Evolutionary conservation across 768 basidiomycete genomes (phyloP), one percentile per base, ranked within the genome.

Genomic region (Termitomyces sp.): DNA sequence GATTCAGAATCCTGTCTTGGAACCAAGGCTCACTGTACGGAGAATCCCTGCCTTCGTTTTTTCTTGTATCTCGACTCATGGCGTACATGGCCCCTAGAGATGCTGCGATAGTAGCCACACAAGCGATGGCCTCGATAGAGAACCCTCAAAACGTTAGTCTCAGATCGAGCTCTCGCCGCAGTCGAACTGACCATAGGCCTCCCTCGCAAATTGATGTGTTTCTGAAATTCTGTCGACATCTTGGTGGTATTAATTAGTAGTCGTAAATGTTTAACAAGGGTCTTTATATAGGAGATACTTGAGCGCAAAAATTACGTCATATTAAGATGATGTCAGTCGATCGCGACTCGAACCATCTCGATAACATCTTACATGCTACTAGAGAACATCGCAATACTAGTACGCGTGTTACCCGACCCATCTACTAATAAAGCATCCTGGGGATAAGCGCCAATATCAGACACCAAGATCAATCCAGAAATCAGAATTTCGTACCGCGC

Each of bases 361-460:
- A 50, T 16, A 16, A 39, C 9, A 28, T 28, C 39, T 63, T 68
- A 73, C 72, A 73, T 73, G 28, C 67, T 69, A 42, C 54, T 59
- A 16, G 73, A 68, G 62, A 76, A 76, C 72, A 76, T 75, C 8
- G 59, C 62, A 28, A 76, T 75, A 56, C 74, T 74, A 37, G 59
- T 63, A 28, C 74, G 68, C 12, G 74, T 76, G 34, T 73, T 76
- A n/a, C 81, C 80, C 41, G 72, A 73, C 7, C 73, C 65, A 58
- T 75, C 73, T 8, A 82, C 80, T n/a, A 83, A 68, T 16, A 82
- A 64, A 53, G 75, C 76, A 60, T 81, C 80, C 79, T 81, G 54
- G 7, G 56, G 25, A n/a, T 12, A 19, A 52, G 11, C 21, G 17
- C 1, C 17, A 43, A n/a, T 27, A 56, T 59, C 25, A 57, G 35